These are phyloP conservation scores for Cryoendolithus antarcticus DNA, from an alignment of 2,329 filamentous ascomycete genomes.

Conservation along the genomic window DNA sequence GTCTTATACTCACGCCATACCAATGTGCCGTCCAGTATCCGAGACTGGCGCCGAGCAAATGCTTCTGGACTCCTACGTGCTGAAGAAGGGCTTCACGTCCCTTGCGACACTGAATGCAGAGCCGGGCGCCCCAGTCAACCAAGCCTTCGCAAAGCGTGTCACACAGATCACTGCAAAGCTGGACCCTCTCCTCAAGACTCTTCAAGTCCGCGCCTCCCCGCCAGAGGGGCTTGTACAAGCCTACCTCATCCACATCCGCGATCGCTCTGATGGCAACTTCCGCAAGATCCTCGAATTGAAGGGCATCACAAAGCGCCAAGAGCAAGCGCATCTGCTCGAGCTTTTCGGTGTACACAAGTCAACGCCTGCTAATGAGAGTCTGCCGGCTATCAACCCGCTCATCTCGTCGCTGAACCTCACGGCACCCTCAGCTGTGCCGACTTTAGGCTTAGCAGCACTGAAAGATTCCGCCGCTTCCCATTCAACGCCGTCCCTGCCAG, in stretches of 20 bases:
- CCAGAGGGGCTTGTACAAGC: conserved; percentile 92
- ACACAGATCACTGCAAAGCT: conserved; percentile 73
- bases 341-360: conserved; percentile 79
- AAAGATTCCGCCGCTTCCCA: conserved; percentile 15
- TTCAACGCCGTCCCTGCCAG: conserved; percentile 28
- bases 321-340: conserved; percentile 73
- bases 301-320: conserved; percentile 66
- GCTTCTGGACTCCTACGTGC: conserved; percentile 85
- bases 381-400: conserved; percentile 55
- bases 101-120: conserved; percentile 52
- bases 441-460: conserved; percentile 27
- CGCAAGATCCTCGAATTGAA: conserved; percentile 92
- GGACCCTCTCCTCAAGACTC: conserved; percentile 85
- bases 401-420: conserved; percentile 52
- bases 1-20: conserved; percentile 70
- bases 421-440: conserved; percentile 23
- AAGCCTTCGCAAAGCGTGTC: conserved; percentile 73
- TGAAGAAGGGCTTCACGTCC: conserved; percentile 66
- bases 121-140: conserved; percentile 39
- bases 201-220: conserved; percentile 84
- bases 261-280: conserved; percentile 90
- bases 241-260: conserved; percentile 92
- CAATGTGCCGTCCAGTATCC: conserved; percentile 79
- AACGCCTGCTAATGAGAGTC: conserved; percentile 51
- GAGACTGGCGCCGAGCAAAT: conserved; percentile 96